A percentile compares a stretch with the other conserved stretches of the same genome.
Conservation (phyloP, 176 grass and related monocot genomes). For the Pharus latifolius region DNA sequence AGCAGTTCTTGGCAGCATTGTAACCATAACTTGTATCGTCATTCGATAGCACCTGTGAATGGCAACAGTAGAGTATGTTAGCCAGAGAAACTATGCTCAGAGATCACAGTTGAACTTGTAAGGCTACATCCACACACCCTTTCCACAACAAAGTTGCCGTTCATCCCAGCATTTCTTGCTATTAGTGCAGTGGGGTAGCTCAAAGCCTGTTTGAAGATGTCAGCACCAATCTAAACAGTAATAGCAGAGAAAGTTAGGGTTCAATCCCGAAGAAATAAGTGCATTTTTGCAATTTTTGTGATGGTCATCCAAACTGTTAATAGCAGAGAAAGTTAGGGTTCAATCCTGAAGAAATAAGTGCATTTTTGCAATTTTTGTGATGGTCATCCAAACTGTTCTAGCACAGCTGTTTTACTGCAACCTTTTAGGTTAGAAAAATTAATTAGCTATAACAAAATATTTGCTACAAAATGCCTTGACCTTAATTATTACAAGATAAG, state of each 20-base stretch:
- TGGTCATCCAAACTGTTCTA: background rate
- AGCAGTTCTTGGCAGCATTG: conserved; percentile 75
- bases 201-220: conserved; percentile 83
- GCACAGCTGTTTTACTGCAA: background rate
- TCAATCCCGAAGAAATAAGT: background rate
- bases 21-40: conserved; percentile 66
- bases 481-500: background rate
- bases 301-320: background rate
- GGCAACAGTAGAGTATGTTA: conserved; percentile 2
- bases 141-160: conserved; percentile 58
- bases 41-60: conserved; percentile 54
- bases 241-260: background rate
- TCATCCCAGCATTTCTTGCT: conserved; percentile 71
- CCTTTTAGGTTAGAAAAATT: no score
- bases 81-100: background rate
- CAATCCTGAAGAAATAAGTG: background rate
- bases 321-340: background rate
- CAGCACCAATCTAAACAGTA: conserved; percentile 80
- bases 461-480: background rate
- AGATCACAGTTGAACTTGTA: background rate
- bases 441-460: no score
- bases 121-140: conserved; percentile 28
- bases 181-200: conserved; percentile 78
- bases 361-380: conserved; percentile 4
- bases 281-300: conserved; percentile 4